Base-by-base conservation (phyloP, 768 basidiomycete species). In the Trametes punicea region DNA sequence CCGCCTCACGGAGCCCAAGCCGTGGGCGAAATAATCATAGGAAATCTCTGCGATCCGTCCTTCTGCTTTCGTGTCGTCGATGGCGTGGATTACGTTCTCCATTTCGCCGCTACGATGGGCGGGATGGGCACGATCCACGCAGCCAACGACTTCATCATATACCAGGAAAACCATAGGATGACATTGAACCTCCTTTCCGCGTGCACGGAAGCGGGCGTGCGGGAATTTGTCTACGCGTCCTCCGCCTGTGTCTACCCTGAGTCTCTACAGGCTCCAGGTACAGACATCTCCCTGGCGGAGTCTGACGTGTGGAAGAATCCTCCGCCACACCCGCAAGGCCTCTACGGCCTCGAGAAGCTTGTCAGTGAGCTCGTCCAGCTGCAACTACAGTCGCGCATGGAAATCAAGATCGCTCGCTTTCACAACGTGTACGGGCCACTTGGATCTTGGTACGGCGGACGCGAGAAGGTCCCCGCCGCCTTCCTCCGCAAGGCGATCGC, bases 81-180 rank as follows among this genome's bases (percentile, higher is more conserved):
- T n/a, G 77, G 70, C 26, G 71, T 80, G 0, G 59, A 75, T 46
- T 71, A 67, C 6, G 73, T 85, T 23, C 68, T 83, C 18, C 83
- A 85, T 64, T 79, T 84, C 58, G 81, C 83, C 10, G 83, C 82
- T 2, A 79, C 72, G 20, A 83, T 82, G 82, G 83, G 82, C 3
- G 83, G 83, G 0, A 85, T 85, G 84, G 83, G 83, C 2, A 75
- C 75, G 0, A 85, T 84, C 42, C 82, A 84, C 58, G 62, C 68
- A 4, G 68, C 62, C 0, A 84, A 84, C 62, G 78, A 81, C 45
- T 69, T 75, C 39, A 55, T 57, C 16, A 80, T 83, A 25, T 85
- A 83, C 59, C 53, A 61, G 6, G 70, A 77, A 23, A 84, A 85
- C 55, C 72, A 79, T 21, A 33, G 55, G 5, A 83, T 84, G 74